phyloP scores from a whole-genome alignment of 139 green algal species.

The Nannochloris sp. region DNA sequence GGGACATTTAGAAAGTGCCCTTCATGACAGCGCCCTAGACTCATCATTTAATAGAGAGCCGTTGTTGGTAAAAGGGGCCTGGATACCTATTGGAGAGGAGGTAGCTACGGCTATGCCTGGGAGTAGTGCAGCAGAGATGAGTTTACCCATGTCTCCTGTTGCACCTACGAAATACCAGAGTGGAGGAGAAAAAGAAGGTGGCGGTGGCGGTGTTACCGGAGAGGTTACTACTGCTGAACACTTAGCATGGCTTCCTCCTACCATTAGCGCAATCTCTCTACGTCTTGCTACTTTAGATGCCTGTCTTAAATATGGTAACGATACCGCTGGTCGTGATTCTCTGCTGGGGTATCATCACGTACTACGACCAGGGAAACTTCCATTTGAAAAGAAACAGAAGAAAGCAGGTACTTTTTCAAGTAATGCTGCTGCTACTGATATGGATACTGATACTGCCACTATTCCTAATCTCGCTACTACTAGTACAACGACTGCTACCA shows the following conservation, averaged over 20 bases:
- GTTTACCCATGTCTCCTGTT: background rate
- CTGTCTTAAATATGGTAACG: slow-evolving; percentile 39
- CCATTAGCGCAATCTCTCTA: slow-evolving; percentile 50
- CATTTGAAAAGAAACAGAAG: too few species aligned
- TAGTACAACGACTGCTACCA: too few species aligned
- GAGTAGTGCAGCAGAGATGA: slow-evolving; percentile 4
- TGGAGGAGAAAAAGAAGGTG: background rate
- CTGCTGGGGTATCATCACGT: background rate
- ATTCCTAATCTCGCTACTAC: background rate
- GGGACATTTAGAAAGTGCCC: slow-evolving; percentile 42
- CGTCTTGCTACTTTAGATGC: slow-evolving; percentile 60
- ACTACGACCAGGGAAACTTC: background rate
- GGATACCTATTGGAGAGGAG: slow-evolving; percentile 38
- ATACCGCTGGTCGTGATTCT: background rate
- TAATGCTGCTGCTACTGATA: too few species aligned
- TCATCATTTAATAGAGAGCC: slow-evolving; percentile 13
- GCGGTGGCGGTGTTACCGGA: background rate
- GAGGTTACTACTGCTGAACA: background rate
- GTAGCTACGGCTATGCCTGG: slow-evolving; percentile 24
- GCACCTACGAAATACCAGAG: background rate
- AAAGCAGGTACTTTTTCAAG: too few species aligned
- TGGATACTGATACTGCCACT: too few species aligned
- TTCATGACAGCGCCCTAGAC: slow-evolving; percentile 22
- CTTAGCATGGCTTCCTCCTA: slow-evolving; percentile 73
- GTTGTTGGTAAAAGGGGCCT: slow-evolving; percentile 48